Evolutionary conservation across 805 yeast species (phyloP), one percentile per base, ranked within the genome.

Genomic region (Sungouiella blattae): DNA sequence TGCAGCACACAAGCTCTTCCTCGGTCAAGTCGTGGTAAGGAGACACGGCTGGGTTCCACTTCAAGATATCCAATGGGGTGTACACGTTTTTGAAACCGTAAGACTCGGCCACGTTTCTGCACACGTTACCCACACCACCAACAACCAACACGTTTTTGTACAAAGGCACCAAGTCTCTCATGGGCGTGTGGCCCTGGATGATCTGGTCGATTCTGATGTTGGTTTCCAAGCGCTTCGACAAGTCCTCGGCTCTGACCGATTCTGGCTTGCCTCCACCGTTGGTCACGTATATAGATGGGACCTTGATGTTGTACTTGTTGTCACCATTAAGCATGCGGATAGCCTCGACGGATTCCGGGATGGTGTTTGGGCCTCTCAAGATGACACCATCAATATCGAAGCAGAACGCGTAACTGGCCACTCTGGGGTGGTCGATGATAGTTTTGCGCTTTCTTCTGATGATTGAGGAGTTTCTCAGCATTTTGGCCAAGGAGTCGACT

Each of bases 231-330:
- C 87, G 65, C 37, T 71, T 68, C 28, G 80, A 67, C 52, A 87
- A 69, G 46, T 86, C 93, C 37, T 71, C 73, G 32, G 91, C 83
- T 48, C 96, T 71, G 7, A 75, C 80, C 37, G 65, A 55, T 58
- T 87, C 96, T 6, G 87, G 82, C 52, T 83, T 77, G 33, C 96
- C 96, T 47, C 96, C 95, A 48, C 96, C 96, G 58, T 87, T 87
- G 40, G 96, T 87, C 52, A 89, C 67, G 33, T 88, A 55, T 14
- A 87, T 77, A 63, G 79, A 89, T 1, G 97, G 96, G 5, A 87
- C 68, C 26, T 71, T 68, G 20, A 87, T 80, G 53, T 82, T 76
- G 65, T 83, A 80, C 52, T 77, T 71, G 67, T 87, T 87, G 21
- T 78, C 78, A 39, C 95, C 95, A 47, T 85, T 80, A 43, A 87